Evolutionary conservation across 352 stramenopile species (phyloP), one percentile per base, ranked within the genome.

Genomic region (Phytophthora palmivora): DNA sequence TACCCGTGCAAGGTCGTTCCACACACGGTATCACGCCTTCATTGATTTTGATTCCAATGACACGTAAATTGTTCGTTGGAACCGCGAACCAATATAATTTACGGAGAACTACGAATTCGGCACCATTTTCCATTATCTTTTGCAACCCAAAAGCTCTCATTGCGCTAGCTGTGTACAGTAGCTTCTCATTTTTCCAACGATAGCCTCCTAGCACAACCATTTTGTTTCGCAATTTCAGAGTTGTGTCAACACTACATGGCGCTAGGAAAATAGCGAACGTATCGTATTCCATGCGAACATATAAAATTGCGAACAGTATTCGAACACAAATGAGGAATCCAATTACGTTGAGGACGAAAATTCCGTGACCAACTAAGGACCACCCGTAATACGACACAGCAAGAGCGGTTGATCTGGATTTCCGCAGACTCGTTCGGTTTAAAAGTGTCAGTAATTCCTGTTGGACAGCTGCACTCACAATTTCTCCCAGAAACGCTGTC

Each of bases 301-400:
- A 42, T 0, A 22, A 3, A 42, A 42, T 18, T 16, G 36, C 36
- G 7, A 18, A 42, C 10, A 42, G 3, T 2, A 21, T 15, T 6
- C 36, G 12, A 7, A 42, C 15, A 9, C 14, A 18, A 8, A 42
- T 9, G 36, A 42, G 5, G 19, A 42, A 42, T 22, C 15, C 36
- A 3, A 42, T 21, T 4, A 42, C 15, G 16, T 21, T 21, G 0
- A 71, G 12, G 2, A 63, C 50, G 22, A 63, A 58, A 15, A 54
- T 9, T 21, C 51, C 55, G 37, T 67, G 57, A 9, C 53, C 32
- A 1, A 61, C 41, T 16, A 61, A 39, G 14, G 32, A 39, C 42
- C 42, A 53, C 4, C 11, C 30, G 16, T 54, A 61, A 21, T 62
- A 62, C 4, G 63, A 72, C 6, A 72, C n/a, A 1, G 49, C 48